phyloP scores from a whole-genome alignment of 1,139 yeast genomes.

The Meyerozyma guilliermondii region DNA sequence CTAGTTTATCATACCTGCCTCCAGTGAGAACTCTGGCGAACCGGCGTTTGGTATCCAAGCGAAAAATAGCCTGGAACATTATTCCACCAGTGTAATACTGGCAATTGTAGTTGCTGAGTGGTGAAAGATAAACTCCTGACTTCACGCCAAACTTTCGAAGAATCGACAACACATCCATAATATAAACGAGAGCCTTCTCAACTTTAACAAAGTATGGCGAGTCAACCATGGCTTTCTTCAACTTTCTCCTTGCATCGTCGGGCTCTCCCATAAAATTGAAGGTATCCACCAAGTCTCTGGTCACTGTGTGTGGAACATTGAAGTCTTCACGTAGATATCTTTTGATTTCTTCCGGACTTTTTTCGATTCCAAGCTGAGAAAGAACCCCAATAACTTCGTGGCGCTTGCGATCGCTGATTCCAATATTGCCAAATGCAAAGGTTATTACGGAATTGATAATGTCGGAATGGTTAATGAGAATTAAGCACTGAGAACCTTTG shows the following conservation, averaged over 20 bases:
- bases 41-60: conserved; percentile 39
- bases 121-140: conserved; percentile 44
- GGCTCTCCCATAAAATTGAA: conserved; percentile 74
- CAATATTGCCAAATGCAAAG: conserved; percentile 73
- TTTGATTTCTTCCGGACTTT: conserved; percentile 61
- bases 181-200: conserved; percentile 57
- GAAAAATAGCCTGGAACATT: conserved; percentile 82
- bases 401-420: conserved; percentile 56
- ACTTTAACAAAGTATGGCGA: conserved; percentile 60
- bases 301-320: conserved; percentile 72
- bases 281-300: conserved; percentile 68
- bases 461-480: conserved; percentile 76
- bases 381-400: conserved; percentile 63
- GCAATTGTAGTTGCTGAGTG: conserved; percentile 77
- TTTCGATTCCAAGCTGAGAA: conserved; percentile 72
- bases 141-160: conserved; percentile 50
- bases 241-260: conserved; percentile 54
- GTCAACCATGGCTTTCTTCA: conserved; percentile 69
- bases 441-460: conserved; percentile 59
- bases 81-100: conserved; percentile 74
- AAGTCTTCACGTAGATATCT: conserved; percentile 63
- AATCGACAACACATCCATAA: conserved; percentile 51
- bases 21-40: conserved; percentile 72
- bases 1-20: conserved; percentile 79
- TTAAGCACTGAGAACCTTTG: conserved; percentile 40